These are phyloP conservation scores for Mariannaea elegans DNA, from an alignment of 2,329 filamentous ascomycete genomes.

Conservation along the genomic window DNA sequence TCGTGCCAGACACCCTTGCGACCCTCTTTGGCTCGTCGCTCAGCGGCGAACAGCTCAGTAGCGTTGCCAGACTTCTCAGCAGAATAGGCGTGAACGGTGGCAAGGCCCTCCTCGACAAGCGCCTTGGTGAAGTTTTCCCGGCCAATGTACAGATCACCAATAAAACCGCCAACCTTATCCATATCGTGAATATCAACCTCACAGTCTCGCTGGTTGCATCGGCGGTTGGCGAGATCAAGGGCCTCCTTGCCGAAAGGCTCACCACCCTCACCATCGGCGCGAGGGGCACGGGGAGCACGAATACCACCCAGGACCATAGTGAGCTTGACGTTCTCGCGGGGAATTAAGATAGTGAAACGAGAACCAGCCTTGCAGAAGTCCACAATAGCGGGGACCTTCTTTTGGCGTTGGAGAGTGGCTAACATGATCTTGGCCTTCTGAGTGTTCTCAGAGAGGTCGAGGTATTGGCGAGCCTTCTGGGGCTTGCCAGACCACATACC, in stretches of 20 bases:
- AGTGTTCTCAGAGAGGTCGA: conserved; percentile 89
- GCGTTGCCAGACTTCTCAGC: conserved; percentile 95
- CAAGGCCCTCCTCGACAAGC: conserved; percentile 92
- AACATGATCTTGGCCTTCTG: conserved; percentile 97
- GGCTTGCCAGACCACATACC: conserved; percentile 96
- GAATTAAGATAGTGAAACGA: conserved; percentile 90
- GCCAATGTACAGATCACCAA: conserved; percentile 91
- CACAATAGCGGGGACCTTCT: conserved; percentile 90
- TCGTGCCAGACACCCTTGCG: conserved; percentile 91
- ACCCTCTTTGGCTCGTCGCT: conserved; percentile 88
- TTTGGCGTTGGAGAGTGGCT: conserved; percentile 86
- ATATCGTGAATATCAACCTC: conserved; percentile 95
- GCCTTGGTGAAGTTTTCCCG: conserved; percentile 95
- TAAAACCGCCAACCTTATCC: conserved; percentile 97
- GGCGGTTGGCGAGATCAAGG: conserved; percentile 86
- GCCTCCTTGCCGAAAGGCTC: conserved; percentile 97
- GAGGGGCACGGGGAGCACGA: conserved; percentile 85
- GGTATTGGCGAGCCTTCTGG: conserved; percentile 81
- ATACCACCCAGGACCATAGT: conserved; percentile 95
- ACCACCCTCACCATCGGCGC: conserved; percentile 76
- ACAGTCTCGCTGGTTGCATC: conserved; percentile 92
- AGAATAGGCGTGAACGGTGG: conserved; percentile 91
- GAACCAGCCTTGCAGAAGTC: conserved; percentile 99
- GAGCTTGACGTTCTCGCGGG: conserved; percentile 91
- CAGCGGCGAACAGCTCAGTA: conserved; percentile 85